These are phyloP conservation scores for Microbotryum intermedium DNA, from an alignment of 1,284 basidiomycete genomes.

Conservation along the genomic window DNA sequence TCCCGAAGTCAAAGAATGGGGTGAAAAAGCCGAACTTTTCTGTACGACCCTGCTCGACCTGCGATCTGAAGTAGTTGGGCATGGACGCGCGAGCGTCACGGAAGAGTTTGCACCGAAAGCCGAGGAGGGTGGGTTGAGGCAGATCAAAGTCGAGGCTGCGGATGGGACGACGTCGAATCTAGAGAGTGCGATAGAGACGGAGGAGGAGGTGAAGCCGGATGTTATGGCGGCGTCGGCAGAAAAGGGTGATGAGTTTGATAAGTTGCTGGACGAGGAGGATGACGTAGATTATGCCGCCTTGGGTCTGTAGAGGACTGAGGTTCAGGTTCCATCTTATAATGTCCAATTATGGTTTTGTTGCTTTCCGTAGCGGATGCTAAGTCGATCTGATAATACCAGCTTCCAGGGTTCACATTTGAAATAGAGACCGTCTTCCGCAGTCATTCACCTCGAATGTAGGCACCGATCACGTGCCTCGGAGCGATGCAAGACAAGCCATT, in stretches of 20 bases:
- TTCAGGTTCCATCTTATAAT: too few relatives aligned
- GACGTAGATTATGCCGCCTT: constrained; percentile 10
- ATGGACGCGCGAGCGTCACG: neutral
- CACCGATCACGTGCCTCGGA: too few relatives aligned
- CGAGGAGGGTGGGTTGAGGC: neutral
- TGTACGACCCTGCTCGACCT: neutral
- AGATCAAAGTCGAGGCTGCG: constrained; percentile 10
- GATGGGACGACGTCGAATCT: neutral
- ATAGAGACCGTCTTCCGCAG: too few relatives aligned
- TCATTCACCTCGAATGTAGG: too few relatives aligned
- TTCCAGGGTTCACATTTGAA: too few relatives aligned
- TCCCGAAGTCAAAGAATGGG: constrained; percentile 63
- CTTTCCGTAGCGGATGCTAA: too few relatives aligned
- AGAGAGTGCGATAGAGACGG: constrained; percentile 3
- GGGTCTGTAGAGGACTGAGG: neutral
- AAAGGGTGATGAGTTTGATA: constrained; percentile 14
- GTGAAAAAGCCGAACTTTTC: constrained; percentile 51
- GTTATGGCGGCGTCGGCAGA: constrained; percentile 11
- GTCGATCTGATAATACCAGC: too few relatives aligned
- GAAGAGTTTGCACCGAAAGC: neutral
- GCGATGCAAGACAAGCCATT: too few relatives aligned
- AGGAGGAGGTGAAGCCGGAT: constrained; percentile 11
- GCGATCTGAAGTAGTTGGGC: constrained; percentile 2
- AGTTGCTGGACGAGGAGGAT: constrained; percentile 10
- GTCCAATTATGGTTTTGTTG: too few relatives aligned